A percentile compares a stretch with the other conserved stretches of the same genome.
Evolutionary conservation across 2,329 filamentous ascomycete species (phyloP).

Genomic region (Botrytis galanthina): DNA sequence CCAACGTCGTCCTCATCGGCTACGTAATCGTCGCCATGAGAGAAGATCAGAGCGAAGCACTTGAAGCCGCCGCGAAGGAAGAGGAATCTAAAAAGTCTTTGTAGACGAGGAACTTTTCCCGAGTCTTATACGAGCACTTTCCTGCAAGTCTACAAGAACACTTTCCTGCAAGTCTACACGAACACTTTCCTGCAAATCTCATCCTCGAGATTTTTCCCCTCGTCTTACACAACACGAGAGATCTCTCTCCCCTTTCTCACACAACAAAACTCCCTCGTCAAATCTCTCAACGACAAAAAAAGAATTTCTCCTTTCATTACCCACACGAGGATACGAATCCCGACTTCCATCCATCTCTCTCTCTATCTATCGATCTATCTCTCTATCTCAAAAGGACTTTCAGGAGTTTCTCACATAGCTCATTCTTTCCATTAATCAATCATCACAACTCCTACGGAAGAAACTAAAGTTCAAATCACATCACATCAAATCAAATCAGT

Average conservation of each 20-base stretch:
- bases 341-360: neutral
- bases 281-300: neutral
- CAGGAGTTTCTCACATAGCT: neutral
- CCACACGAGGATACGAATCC: neutral
- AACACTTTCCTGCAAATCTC: no score
- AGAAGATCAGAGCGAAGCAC: constrained; percentile 62
- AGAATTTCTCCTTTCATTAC: neutral
- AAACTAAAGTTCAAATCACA: neutral
- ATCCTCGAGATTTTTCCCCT: no score
- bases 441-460: no score
- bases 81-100: constrained; percentile 25
- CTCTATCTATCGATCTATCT: no score
- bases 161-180: neutral
- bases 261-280: neutral
- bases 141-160: no score
- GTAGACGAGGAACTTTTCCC: neutral
- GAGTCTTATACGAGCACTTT: neutral
- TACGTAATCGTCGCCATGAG: constrained; percentile 90
- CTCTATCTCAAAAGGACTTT: neutral
- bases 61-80: constrained; percentile 46
- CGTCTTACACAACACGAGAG: neutral
- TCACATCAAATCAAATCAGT: neutral
- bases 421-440: neutral
- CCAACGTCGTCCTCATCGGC: constrained; percentile 85
- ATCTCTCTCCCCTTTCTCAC: no score